These are phyloP conservation scores for Neophaeococcomyces aloes DNA, from an alignment of 2,329 filamentous ascomycete species.

Conservation along the genomic window DNA sequence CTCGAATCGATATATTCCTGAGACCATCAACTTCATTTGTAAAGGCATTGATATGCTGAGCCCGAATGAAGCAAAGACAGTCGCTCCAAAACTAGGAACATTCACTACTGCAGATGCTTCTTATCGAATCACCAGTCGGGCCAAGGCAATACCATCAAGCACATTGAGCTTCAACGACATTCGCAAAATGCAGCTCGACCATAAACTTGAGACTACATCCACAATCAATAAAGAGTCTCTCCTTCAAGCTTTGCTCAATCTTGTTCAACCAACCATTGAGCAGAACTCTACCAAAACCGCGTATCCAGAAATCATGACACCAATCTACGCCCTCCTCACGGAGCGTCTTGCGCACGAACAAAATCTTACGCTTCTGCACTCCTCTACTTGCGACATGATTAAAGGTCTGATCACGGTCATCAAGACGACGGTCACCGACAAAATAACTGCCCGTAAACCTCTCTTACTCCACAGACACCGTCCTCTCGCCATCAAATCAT, in stretches of 20 bases:
- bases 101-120: not conserved
- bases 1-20: constrained; percentile 80
- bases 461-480: constrained; percentile 82
- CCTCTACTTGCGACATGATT: constrained; percentile 29
- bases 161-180: constrained; percentile 51
- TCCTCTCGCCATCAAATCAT: constrained; percentile 76
- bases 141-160: constrained; percentile 36
- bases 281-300: constrained; percentile 64
- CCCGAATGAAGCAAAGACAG: constrained; percentile 8
- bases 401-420: constrained; percentile 34
- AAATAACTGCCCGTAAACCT: constrained; percentile 55
- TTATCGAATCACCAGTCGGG: constrained; percentile 35
- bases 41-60: constrained; percentile 61
- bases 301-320: constrained; percentile 69
- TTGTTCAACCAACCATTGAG: constrained; percentile 59
- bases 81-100: not conserved
- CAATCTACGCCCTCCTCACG: constrained; percentile 47
- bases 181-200: not conserved
- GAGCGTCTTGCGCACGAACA: constrained; percentile 39
- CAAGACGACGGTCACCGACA: constrained; percentile 38
- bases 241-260: constrained; percentile 40
- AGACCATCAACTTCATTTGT: constrained; percentile 69
- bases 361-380: constrained; percentile 35
- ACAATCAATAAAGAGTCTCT: constrained; percentile 8
- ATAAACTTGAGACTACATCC: not conserved